phyloP scores from a whole-genome alignment of 441 rosid genomes.

The Isatis lusitanica region DNA sequence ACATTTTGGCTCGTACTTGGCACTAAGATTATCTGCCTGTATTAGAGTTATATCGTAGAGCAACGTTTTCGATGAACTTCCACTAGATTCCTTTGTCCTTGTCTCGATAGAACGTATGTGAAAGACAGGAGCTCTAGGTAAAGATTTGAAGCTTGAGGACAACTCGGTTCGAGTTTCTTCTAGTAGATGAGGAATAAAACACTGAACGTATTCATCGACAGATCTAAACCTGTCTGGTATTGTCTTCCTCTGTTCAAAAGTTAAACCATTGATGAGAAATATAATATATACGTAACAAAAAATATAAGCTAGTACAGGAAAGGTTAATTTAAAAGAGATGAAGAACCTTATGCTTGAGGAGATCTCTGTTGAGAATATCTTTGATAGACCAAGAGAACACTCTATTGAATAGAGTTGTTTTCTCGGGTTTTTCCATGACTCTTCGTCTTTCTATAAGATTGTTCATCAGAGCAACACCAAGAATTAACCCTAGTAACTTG shows the following conservation, averaged over 20 bases:
- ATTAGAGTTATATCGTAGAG: neutral
- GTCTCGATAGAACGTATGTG: neutral
- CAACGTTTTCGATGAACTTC: neutral
- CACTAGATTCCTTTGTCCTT: neutral
- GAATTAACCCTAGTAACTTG: neutral
- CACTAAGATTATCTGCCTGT: neutral
- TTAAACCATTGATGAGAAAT: neutral
- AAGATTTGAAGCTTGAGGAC: conserved; percentile 5
- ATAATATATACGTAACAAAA: neutral
- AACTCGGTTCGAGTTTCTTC: conserved; percentile 25
- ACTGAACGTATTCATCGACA: neutral
- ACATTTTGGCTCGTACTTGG: conserved; percentile 22
- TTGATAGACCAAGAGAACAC: conserved; percentile 25
- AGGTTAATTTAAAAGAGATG: neutral
- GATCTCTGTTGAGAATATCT: conserved; percentile 30
- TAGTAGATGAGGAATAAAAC: conserved; percentile 30
- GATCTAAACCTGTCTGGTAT: conserved; percentile 28
- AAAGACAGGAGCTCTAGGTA: conserved; percentile 2
- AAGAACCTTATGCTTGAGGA: conserved; percentile 12
- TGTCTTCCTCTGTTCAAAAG: conserved; percentile 1
- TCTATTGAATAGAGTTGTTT: neutral
- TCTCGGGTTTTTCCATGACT: neutral
- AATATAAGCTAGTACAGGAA: neutral
- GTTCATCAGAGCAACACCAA: neutral
- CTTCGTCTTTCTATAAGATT: conserved; percentile 5